Conservation (phyloP, 106 monocot genomes). For the Cymbidium sinense region DNA sequence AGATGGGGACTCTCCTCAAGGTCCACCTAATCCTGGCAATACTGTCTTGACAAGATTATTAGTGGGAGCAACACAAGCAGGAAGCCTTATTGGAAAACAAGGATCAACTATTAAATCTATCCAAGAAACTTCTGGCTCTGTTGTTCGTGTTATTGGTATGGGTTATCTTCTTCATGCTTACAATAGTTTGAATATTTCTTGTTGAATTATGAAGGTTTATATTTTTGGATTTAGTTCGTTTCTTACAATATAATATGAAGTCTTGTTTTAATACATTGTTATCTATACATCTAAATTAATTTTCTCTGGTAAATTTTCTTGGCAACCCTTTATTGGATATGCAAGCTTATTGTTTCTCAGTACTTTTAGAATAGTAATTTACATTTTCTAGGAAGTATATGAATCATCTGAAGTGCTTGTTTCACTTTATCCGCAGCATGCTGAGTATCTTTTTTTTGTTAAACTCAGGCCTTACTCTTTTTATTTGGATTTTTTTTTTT, state of each 20-base stretch:
- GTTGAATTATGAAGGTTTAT: not conserved
- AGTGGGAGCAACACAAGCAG: slow-evolving; percentile 74
- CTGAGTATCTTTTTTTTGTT: not conserved
- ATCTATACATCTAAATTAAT: not conserved
- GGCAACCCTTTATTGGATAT: not conserved
- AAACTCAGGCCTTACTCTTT: not conserved
- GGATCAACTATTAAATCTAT: slow-evolving; percentile 88
- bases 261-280: not conserved
- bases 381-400: not conserved
- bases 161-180: not conserved
- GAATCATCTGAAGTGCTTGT: not conserved
- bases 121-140: slow-evolving; percentile 64
- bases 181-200: not conserved
- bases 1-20: slow-evolving; percentile 41
- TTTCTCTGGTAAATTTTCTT: not conserved
- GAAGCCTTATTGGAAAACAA: slow-evolving; percentile 85
- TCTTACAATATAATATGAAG: not conserved
- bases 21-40: slow-evolving; percentile 29
- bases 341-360: not conserved
- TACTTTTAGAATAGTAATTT: not conserved
- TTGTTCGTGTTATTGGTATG: slow-evolving; percentile 74
- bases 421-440: not conserved
- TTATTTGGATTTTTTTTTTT: not conserved
- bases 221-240: not conserved
- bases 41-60: slow-evolving; percentile 50